Evolutionary conservation across 306 rosid genomes (phyloP), one percentile per base, ranked within the genome.

Genomic region (Heteromeles arbutifolia): DNA sequence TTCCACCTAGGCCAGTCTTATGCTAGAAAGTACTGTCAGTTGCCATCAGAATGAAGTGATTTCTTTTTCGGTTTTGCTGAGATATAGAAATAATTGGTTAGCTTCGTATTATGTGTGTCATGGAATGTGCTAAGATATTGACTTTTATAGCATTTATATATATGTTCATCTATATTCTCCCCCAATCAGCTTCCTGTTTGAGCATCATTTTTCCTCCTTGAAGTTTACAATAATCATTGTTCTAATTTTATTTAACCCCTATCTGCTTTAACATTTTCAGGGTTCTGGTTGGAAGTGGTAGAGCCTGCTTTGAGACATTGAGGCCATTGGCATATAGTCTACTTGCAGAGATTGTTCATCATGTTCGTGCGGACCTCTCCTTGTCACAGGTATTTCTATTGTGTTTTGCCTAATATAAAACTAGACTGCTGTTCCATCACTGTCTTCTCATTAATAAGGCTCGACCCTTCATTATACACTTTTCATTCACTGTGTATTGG

Each of bases 271-370:
- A 71, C 73, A 24, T 82, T 61, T 82, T 66, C 81, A 96, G 99
- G 90, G 97, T 90, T 81, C 86, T 96, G 65, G 98, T 96, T 75
- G 99, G 99, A 80, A 86, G 92, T 73, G 99, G 99, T 58, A 88
- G 97, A 63, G 98, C 99, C 62, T 96, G 99, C 92, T 96, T 92
- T 80, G 99, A 96, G 89, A 89, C 98, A 2, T 78, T 92, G 86
- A 87, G 99, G 76, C 99, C 99, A 57, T 82, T 96, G 87, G 99
- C 99, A 78, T 96, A 92, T 80, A 96, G 98, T 87, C 87, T 96
- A 78, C 85, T 96, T 72, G 99, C 99, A 72, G 99, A 92, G 88
- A 96, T 96, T 81, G 99, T 96, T 78, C 99, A 96, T 85, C 98
- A 96, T 89, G 99, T 96, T 90, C 90, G 99, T 65, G 89, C 68